Evolutionary conservation across 257 asterid genomes (phyloP), one percentile per base, ranked within the genome.

Genomic region (Coffea eugenioides): DNA sequence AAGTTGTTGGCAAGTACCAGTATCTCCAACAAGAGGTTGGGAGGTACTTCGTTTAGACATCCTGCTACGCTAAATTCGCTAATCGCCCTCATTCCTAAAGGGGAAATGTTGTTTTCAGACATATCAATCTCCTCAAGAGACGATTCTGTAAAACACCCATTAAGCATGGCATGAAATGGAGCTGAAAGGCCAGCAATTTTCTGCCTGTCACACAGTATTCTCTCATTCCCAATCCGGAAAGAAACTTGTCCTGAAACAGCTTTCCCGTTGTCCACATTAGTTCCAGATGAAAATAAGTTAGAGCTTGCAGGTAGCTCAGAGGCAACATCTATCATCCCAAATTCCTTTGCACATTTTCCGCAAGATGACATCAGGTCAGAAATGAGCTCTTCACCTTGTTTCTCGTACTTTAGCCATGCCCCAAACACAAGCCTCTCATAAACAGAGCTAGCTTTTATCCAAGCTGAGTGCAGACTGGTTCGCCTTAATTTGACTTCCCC

Each of bases 361-460:
- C 95, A 94, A 73, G 97, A 86, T 45, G 89, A 81, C 46, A 96
- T 86, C 88, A 96, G 89, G 72, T 96, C 97, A 7, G 92, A 89
- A 72, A 92, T 75, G 80, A 91, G 86, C 74, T 92, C 94, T 77
- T 92, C 98, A 21, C 92, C 98, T 82, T 90, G 97, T 86, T 94
- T 96, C 85, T 92, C 98, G 65, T 91, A 92, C 83, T 90, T 96
- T 83, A 96, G 84, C 99, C 99, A 96, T 36, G 99, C 95, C 80
- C 97, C 97, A 71, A 94, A 92, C 20, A 96, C 84, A 36, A 96
- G 96, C 74, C 88, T 96, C 73, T 96, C 99, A 15, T 96, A 86
- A 25, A 96, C 89, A 0, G 90, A 86, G 85, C 85, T 85, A 1
- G 99, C 90, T 80, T 94, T 96, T 57, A 91, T 78, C 90, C 89